Evolutionary conservation across 225 moss, liverwort and hornwort genomes (phyloP), one percentile per base, ranked within the genome.

Genomic region (Rhytidiadelphus loreus): DNA sequence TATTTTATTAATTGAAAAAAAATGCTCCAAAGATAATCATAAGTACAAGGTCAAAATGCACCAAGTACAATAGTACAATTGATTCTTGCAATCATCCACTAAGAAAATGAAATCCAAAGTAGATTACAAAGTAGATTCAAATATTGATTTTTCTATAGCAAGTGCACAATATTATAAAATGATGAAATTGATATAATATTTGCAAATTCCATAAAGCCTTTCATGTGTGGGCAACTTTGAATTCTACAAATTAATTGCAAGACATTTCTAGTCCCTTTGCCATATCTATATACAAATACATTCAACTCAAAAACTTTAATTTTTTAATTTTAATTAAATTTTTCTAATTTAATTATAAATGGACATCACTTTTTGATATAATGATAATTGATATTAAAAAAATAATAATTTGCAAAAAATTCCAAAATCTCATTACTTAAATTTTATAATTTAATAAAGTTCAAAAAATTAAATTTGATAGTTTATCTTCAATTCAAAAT

Each of bases 361-460:
- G 5, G 8, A 13, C 2, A 60, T 8, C 8, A 85, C 1, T 58
- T 35, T 16, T 2, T 43, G 7, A 4, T 33, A 24, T 44, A 7
- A 50, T 21, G 0, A 0, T 76, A 13, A 68, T 22, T 68, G 21
- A 68, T n/a, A 6, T n/a, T 19, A 66, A 7, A 4, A 21, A 13
- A 7, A 4, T 0, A 2, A 22, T 48, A 10, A 32, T 74, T 30
- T 41, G 1, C 1, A 50, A 75, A 30, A 2, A 13, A 8, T 2
- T 35, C 1, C 13, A 53, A 35, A 35, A 14, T 9, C 12, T 21
- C 7, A 52, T 22, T 13, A 13, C 0, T 52, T 13, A 52, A 52
- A 14, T 23, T 52, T 0, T 9, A 0, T 53, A 2, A 53, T 53
- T 53, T 14, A 50, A 23, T 0, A 16, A 24, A n/a, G 0, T 25